Percentiles rank a stretch among this genome's conserved stretches.
These are phyloP conservation scores for Exophiala aquamarina DNA, from an alignment of 2,329 filamentous ascomycete species.

Conservation along the genomic window DNA sequence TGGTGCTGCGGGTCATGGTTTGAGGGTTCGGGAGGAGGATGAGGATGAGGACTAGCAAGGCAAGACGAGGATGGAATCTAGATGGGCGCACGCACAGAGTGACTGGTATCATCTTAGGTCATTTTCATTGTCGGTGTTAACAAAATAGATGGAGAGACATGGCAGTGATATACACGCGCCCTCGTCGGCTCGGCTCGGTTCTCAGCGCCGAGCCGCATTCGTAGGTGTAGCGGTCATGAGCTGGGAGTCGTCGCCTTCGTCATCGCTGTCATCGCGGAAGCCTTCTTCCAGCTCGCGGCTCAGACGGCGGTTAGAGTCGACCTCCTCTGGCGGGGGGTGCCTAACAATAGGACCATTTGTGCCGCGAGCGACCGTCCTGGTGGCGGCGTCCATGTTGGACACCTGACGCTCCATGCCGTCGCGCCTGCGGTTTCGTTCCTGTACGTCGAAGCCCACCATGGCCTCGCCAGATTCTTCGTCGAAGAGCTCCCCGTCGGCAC, in stretches of 20 bases:
- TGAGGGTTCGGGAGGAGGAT: too few relatives aligned
- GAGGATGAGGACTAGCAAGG: too few relatives aligned
- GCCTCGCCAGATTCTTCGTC: constrained; percentile 67
- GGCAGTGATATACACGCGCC: not conserved
- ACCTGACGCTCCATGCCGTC: constrained; percentile 37
- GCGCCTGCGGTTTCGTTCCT: constrained; percentile 42
- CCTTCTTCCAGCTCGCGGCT: constrained; percentile 79
- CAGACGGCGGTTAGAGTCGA: constrained; percentile 58
- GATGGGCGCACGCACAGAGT: too few relatives aligned
- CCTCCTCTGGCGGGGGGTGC: not conserved
- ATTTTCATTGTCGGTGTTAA: too few relatives aligned
- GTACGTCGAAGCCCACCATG: constrained; percentile 54
- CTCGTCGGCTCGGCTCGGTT: too few relatives aligned
- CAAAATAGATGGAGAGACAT: too few relatives aligned
- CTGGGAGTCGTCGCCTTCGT: constrained; percentile 43
- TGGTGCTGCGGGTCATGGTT: too few relatives aligned
- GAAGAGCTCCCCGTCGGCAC: constrained; percentile 56
- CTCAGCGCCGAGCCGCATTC: constrained; percentile 3
- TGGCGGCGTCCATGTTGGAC: constrained; percentile 24
- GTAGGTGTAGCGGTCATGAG: constrained; percentile 23
- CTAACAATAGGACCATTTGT: constrained; percentile 26
- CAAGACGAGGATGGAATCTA: too few relatives aligned
- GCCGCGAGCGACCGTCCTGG: constrained; percentile 22
- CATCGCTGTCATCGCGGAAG: constrained; percentile 72
- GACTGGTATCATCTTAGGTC: too few relatives aligned